Evolutionary conservation across 306 rosid species (phyloP), one percentile per base, ranked within the genome.

Genomic region (Oxytropis ochrocephala): DNA sequence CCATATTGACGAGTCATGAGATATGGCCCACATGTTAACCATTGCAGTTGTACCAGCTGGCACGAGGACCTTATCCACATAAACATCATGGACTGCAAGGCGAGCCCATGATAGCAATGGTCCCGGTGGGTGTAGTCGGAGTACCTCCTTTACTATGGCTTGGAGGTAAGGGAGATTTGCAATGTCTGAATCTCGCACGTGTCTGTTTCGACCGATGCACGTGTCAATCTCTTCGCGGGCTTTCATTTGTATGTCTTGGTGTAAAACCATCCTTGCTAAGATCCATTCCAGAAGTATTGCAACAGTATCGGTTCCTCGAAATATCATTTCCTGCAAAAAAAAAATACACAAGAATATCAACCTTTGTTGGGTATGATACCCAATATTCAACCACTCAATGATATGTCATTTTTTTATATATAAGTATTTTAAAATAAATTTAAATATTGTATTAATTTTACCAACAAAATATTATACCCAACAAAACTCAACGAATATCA

Each of bases 51-150:
- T 93, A 70, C 98, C 98, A 44, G 86, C 96, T 18, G 98, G 98
- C 32, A 93, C 81, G 1, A 80, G 33, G 12, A 75, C 32, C 60
- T 90, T 90, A 53, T 82, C 97, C 7, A 93, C 79, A 6, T 90
- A 84, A 53, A 78, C 86, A 0, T 90, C 97, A 0, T 86, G 91
- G 74, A 83, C 36, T 0, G 98, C 86, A 0, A 93, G 79, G 0
- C 98, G 96, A 43, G 98, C 98, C 98, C 98, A 93, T 0, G 98
- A 93, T n/a, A 90, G 86, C 9, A 93, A 51, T 29, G 98, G 98
- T 14, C 97, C 98, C 0, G 98, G 98, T 0, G 97, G 98, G 78
- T 93, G 97, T 12, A 90, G 29, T 0, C 98, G 76, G 7, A 93
- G 91, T 12, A 86, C 98, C 67, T 93, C 98, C 65, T 93, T 93